Evolutionary conservation across 108 stramenopile genomes (phyloP).

Genomic region (Stephanodiscus minutulus): DNA sequence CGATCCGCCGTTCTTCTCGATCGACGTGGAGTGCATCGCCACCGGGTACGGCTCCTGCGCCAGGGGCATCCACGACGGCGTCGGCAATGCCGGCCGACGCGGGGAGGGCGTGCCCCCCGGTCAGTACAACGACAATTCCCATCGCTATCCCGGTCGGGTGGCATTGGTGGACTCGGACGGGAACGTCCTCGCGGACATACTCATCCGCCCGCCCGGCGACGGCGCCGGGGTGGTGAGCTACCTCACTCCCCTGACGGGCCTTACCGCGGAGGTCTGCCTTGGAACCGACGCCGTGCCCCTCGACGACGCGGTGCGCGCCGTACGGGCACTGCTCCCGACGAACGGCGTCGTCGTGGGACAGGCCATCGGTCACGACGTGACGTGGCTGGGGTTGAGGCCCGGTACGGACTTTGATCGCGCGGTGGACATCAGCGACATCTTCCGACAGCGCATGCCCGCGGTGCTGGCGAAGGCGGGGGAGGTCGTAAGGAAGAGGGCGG

Average conservation of each 20-base stretch:
- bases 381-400: constrained; percentile 52
- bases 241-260: constrained; percentile 55
- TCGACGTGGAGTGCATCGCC: constrained; percentile 66
- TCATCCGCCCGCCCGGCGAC: constrained; percentile 40
- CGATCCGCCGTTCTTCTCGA: constrained; percentile 47
- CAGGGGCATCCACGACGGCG: constrained; percentile 41
- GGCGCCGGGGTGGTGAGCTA: constrained; percentile 46
- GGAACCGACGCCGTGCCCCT: constrained; percentile 27
- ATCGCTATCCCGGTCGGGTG: constrained; percentile 50
- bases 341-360: constrained; percentile 57
- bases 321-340: constrained; percentile 42
- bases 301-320: constrained; percentile 33
- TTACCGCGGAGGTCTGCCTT: constrained; percentile 41
- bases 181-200: constrained; percentile 38
- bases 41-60: constrained; percentile 47
- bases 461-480: constrained; percentile 22
- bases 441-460: constrained; percentile 39
- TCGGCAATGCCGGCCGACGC: constrained; percentile 32
- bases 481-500: constrained; percentile 34
- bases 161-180: constrained; percentile 55
- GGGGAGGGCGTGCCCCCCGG: constrained; percentile 21
- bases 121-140: constrained; percentile 39
- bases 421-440: constrained; percentile 53
- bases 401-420: constrained; percentile 42
- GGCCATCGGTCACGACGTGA: constrained; percentile 53